Base-by-base conservation (phyloP, 768 basidiomycete genomes). In the Polyporus arcularius region DNA sequence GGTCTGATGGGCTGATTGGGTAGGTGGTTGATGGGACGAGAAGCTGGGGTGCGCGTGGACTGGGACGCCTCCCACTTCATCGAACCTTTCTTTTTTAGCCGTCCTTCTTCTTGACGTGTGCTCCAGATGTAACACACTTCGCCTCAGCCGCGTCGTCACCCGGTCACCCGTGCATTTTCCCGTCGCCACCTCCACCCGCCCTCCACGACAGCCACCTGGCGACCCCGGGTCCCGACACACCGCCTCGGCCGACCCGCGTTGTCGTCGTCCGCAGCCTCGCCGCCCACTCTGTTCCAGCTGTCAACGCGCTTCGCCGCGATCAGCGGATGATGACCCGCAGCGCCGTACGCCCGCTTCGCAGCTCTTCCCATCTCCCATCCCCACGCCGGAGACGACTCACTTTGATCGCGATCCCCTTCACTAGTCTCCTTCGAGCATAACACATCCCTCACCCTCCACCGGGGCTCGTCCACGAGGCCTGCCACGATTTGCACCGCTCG, bases 1-100 rank as follows among this genome's bases (percentile, higher is more conserved):
- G 47, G 62, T 63, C 53, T 63, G 62, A 63, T 63, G 57, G 61
- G 62, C 45, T 62, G 61, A 60, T 59, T 61, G 57, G 57, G 51
- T 61, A 65, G 41, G 49, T 50, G 31, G 40, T 48, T 65, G 65
- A 65, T 65, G 65, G 58, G 57, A 48, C 65, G 60, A 62, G 61
- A 65, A 65, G 65, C 55, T 40, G 45, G 28, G 61, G 9, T 57
- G 61, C 58, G 61, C 65, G 55, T 65, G 65, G 42, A 46, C 62
- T 18, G 53, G 48, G 35, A 57, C 55, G 49, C 60, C 40, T 58
- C 40, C 39, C 32, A 12, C 35, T 35, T 53, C 42, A 48, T 53
- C 58, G n/a, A 38, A 32, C 21, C 53, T 45, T 45, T 55, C 49
- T 14, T 49, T 28, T 51, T 30, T 41, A 9, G 53, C 60, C 60